These are phyloP conservation scores for Linum lewisii DNA, from an alignment of 345 rosid genomes.

Conservation along the genomic window DNA sequence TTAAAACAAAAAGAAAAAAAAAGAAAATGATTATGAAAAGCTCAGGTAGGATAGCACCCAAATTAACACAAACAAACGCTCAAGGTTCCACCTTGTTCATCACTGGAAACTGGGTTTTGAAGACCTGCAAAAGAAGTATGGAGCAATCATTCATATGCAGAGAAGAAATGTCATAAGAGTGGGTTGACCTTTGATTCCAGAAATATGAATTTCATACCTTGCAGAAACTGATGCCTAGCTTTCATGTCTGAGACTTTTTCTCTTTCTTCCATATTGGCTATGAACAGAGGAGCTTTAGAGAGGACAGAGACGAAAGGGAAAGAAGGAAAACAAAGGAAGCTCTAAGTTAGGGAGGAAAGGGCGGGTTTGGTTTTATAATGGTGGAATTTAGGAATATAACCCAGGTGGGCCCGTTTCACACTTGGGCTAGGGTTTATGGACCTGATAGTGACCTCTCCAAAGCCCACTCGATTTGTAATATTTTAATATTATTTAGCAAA, in stretches of 20 bases:
- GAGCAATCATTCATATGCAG: not conserved
- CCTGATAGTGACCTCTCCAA: conserved; percentile 32
- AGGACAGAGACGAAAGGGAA: not conserved
- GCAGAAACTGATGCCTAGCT: conserved; percentile 25
- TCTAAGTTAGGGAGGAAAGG: not conserved
- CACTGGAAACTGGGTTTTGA: no score
- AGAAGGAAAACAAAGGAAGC: not conserved
- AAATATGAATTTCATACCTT: conserved; percentile 23
- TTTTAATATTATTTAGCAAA: no score
- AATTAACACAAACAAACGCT: conserved; percentile 16
- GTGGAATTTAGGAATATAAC: not conserved
- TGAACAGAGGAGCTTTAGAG: not conserved
- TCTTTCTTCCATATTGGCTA: conserved; percentile 19
- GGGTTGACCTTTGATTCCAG: not conserved
- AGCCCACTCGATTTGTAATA: no score
- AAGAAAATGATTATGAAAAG: conserved; percentile 23
- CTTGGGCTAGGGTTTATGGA: conserved; percentile 32
- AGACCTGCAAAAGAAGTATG: conserved; percentile 14
- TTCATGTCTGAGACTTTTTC: conserved; percentile 31
- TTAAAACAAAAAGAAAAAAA: not conserved
- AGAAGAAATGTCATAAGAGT: not conserved
- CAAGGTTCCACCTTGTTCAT: conserved; percentile 7
- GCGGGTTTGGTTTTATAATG: conserved; percentile 10
- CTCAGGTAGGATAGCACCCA: conserved; percentile 91
- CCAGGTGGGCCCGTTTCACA: conserved; percentile 1